phyloP scores from a whole-genome alignment of 257 asterid species.

The Solanum rostratum region DNA sequence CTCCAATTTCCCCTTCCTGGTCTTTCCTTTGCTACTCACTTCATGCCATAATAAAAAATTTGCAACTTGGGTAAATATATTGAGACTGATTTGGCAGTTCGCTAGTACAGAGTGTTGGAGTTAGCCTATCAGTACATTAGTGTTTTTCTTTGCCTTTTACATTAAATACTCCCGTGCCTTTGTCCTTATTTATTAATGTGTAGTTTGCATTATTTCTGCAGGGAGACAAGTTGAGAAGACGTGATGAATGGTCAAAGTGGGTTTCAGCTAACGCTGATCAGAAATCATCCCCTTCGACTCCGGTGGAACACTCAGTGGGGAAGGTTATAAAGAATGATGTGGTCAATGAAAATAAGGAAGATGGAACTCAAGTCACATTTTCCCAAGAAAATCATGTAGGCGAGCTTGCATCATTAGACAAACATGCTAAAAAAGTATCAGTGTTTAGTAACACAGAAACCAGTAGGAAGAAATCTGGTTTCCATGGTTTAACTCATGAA shows the following conservation, averaged over 20 bases:
- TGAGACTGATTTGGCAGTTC: background rate
- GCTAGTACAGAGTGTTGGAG: background rate
- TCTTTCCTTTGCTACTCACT: background rate
- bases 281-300: slow-evolving; percentile 20
- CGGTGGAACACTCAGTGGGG: slow-evolving; percentile 9
- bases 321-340: slow-evolving; percentile 13
- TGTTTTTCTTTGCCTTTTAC: background rate
- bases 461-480: slow-evolving; percentile 7
- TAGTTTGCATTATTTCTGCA: slow-evolving; percentile 14
- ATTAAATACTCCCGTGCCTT: background rate
- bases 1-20: background rate
- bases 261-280: slow-evolving; percentile 24
- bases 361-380: slow-evolving; percentile 10
- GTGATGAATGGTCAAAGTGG: slow-evolving; percentile 81
- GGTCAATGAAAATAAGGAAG: slow-evolving; percentile 23
- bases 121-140: background rate
- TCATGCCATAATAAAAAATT: background rate
- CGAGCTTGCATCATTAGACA: slow-evolving; percentile 13
- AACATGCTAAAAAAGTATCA: slow-evolving; percentile 7
- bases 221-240: slow-evolving; percentile 84
- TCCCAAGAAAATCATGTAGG: slow-evolving; percentile 17
- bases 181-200: slow-evolving; percentile 4
- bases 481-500: slow-evolving; percentile 9
- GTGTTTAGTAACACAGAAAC: slow-evolving; percentile 12
- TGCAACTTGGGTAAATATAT: background rate